Evolutionary conservation across 345 rosid species (phyloP).

Genomic region (Fremontodendron californicum): DNA sequence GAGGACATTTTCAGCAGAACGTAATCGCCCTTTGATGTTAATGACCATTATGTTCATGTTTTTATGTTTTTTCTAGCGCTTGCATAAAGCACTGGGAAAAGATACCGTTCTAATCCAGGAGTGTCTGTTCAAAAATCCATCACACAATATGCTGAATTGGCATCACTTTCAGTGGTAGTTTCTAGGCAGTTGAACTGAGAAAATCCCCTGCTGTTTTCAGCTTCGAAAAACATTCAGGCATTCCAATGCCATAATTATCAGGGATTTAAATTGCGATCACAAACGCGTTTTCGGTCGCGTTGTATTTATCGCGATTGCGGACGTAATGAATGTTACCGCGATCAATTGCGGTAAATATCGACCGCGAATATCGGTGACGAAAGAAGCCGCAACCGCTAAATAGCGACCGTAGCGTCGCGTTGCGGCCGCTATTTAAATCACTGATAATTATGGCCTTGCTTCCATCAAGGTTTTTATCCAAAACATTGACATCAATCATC

Average conservation of each 20-base stretch:
- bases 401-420: too few species aligned
- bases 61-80: neutral
- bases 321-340: too few species aligned
- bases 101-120: neutral
- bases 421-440: too few species aligned
- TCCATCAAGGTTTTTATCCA: neutral
- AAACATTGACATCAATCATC: constrained; percentile 1
- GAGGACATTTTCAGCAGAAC: neutral
- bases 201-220: neutral
- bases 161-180: neutral
- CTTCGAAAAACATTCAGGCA: neutral
- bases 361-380: too few species aligned
- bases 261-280: too few species aligned
- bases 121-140: neutral
- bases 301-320: too few species aligned
- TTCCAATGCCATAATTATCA: neutral
- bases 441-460: neutral
- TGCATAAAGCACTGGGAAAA: neutral
- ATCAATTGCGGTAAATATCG: too few species aligned
- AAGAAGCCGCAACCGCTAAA: too few species aligned
- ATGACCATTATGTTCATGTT: neutral
- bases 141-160: neutral
- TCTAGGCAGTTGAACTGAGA: neutral
- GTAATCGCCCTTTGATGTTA: neutral
- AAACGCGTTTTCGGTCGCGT: too few species aligned